Conservation (phyloP, 441 rosid genomes). For the Melastoma candidum region DNA sequence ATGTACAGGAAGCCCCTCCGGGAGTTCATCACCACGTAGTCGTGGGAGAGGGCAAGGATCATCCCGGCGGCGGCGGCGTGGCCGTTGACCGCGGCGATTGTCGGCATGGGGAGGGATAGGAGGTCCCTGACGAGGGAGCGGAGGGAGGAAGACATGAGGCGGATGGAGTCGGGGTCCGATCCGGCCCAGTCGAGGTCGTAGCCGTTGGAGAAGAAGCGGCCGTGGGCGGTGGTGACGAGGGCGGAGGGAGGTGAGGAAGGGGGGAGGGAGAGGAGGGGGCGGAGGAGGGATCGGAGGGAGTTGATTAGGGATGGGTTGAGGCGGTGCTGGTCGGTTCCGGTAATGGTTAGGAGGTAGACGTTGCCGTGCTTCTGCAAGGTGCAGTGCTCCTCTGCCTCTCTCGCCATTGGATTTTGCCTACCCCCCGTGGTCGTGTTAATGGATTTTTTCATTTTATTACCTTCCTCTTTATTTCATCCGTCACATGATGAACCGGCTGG, state of each 20-base stretch:
- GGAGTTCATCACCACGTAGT: conserved; percentile 50
- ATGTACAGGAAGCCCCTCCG: conserved; percentile 63
- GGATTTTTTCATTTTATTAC: too few species aligned
- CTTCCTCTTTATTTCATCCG: too few species aligned
- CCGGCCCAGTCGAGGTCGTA: conserved; percentile 43
- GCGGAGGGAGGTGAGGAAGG: conserved; percentile 26
- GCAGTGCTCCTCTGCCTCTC: conserved; percentile 10
- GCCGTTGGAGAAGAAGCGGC: conserved; percentile 73
- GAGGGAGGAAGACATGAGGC: conserved; percentile 26
- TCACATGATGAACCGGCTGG: too few species aligned
- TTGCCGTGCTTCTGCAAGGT: conserved; percentile 42
- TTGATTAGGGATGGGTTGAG: conserved; percentile 42
- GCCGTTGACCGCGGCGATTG: conserved; percentile 61
- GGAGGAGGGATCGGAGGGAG: conserved; percentile 30
- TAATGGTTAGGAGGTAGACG: conserved; percentile 37
- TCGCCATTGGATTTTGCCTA: too few species aligned
- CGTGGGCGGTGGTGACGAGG: conserved; percentile 51
- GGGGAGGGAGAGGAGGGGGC: conserved; percentile 24
- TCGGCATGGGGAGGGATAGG: conserved; percentile 66
- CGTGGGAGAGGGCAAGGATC: conserved; percentile 50
- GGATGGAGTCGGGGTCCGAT: conserved; percentile 15
- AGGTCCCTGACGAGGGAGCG: conserved; percentile 34
- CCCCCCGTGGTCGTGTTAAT: too few species aligned
- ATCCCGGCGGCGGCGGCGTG: conserved; percentile 62
- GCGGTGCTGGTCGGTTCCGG: conserved; percentile 56